Base-by-base conservation (phyloP, 2,329 filamentous ascomycete species). In the Gnomoniopsis sp. region DNA sequence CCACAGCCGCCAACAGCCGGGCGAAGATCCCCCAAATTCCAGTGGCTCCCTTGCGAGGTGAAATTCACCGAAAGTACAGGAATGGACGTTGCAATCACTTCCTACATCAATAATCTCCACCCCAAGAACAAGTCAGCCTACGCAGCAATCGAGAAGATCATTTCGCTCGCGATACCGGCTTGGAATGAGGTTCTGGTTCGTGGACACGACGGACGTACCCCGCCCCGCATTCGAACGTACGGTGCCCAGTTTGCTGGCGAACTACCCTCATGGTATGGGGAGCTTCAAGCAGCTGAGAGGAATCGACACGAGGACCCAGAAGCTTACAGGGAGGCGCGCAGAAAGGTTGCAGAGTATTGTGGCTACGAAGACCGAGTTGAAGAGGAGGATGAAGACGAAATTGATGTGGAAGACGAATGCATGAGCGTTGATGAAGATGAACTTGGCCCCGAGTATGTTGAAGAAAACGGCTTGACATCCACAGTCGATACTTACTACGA, bases 21-120 rank as follows among this genome's bases (percentile, higher is more conserved):
- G 17, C 51, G 21, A 6, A 19, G 36, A 2, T 60, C 60, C 54
- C 75, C 72, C 11, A 55, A 49, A 3, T 77, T 70, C 44, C 78
- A 80, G 59, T 80, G 77, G 78, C 69, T 85, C 15, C 82, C 82
- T 14, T 76, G 76, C 51, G 75, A 81, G 3, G 71, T 85, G 17
- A 65, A 72, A n/a, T 69, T 81, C 47, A 66, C 69, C 44, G n/a
- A n/a, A n/a, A n/a, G n/a, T n/a, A 59, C 70, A 1, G 67, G 72
- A 10, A 70, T 68, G 2, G 65, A 60, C 4, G 70, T 74, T 12
- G 73, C 67, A 17, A 77, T 84, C 26, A 71, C 71, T 3, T 80
- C 77, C 63, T 83, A 84, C 64, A 75, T 83, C 67, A 83, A 83
- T 66, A 83, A 82, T 62, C 65, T 82, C 1, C 79, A 83, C 60